Base-by-base conservation (phyloP, 805 yeast genomes). In the Lachancea waltii region DNA sequence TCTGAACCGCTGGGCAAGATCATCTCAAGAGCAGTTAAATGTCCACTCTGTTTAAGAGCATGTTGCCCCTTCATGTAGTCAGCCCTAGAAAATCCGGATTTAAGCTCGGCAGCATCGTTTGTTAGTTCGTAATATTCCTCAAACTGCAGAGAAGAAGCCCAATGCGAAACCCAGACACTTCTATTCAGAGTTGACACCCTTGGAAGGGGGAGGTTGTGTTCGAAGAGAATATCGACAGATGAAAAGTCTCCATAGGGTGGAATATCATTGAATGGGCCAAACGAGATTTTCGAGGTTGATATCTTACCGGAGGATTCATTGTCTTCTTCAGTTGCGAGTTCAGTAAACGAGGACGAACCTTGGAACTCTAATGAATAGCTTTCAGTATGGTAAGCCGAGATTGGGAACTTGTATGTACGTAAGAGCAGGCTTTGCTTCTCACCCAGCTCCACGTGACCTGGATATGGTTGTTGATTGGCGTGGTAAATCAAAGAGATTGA, bases 161-260 rank as follows among this genome's bases (percentile, higher is more conserved):
- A 72, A 46, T 87, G 95, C 2, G 96, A 90, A 36, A 89, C 67
- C 97, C 97, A 90, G 36, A 84, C 60, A 33, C 82, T 83, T 56
- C 97, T 75, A 42, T 74, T 67, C 44, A 86, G 68, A 42, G 65
- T 68, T 46, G 71, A 68, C 17, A 78, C 83, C 45, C 73, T 71
- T 14, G 78, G 63, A 40, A 86, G 53, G 10, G 97, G 94, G 16
- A 62, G 50, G 48, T 79, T 77, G 60, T 75, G 85, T 40, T 72
- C 75, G 63, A 73, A 89, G 25, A 75, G 61, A 24, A 87, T 56
- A 2, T 73, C 70, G 54, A 81, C 54, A n/a, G 76, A 72, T 16
- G 62, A 50, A 7, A 11, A 10, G 21, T 63, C 50, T 0, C 74
- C 59, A 48, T 65, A 72, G 2, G 89, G 72, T 19, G 56, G 61